phyloP scores from a whole-genome alignment of 1,284 basidiomycete species.

The Fomitopsis palustris region DNA sequence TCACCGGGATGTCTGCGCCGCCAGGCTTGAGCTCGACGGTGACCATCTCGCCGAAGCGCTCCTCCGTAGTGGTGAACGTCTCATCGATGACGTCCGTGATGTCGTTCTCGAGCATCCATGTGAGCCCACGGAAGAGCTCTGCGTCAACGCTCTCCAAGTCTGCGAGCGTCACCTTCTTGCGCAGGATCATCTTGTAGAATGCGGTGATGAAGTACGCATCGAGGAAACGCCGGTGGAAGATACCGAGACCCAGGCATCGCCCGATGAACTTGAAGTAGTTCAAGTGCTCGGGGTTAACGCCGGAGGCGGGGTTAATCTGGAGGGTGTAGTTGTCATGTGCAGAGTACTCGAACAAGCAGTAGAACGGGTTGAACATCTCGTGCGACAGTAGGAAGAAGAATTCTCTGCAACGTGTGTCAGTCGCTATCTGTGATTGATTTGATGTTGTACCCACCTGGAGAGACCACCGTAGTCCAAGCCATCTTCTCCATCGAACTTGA shows the following conservation, averaged over 20 bases:
- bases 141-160: constrained; percentile 92
- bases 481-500: constrained; percentile 99
- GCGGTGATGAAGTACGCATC: constrained; percentile 99
- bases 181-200: constrained; percentile 99
- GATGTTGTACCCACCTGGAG: constrained; percentile 57
- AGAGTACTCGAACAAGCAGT: constrained; percentile 98
- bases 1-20: constrained; percentile 84
- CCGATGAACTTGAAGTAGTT: constrained; percentile 99
- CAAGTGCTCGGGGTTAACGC: constrained; percentile 97
- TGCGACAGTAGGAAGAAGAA: constrained; percentile 99
- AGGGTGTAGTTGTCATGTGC: constrained; percentile 99
- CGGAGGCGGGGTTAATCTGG: constrained; percentile 96
- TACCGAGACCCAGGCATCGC: constrained; percentile 88
- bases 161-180: constrained; percentile 81
- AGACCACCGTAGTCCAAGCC: constrained; percentile 98
- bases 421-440: neutral
- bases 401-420: constrained; percentile 56
- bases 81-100: constrained; percentile 94
- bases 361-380: constrained; percentile 99
- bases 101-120: constrained; percentile 98
- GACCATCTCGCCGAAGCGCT: constrained; percentile 96
- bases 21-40: constrained; percentile 90
- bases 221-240: constrained; percentile 98
- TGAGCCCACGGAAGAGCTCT: constrained; percentile 86
- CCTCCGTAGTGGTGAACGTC: constrained; percentile 93